Percentiles rank a stretch among this genome's conserved stretches.
phyloP scores from a whole-genome alignment of 768 basidiomycete species.

The Lentinula raphanica region DNA sequence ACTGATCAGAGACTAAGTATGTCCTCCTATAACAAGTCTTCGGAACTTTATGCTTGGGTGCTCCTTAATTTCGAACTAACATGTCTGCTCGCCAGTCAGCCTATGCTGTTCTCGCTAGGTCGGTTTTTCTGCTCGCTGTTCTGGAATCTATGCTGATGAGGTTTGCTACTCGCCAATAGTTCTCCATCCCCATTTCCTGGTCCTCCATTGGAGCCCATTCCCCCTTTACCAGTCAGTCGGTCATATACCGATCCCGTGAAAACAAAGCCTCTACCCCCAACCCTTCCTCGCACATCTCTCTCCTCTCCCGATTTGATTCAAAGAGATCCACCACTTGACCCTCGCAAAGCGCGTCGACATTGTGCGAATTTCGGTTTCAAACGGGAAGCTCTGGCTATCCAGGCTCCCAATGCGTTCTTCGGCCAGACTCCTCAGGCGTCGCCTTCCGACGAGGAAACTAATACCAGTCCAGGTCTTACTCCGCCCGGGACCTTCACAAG shows the following conservation, averaged over 20 bases:
- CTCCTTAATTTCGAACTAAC: not conserved
- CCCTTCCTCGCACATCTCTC: not conserved
- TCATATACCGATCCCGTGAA: not conserved
- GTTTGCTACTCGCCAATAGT: not conserved
- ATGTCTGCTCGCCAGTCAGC: slow-evolving; percentile 6
- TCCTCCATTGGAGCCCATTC: slow-evolving; percentile 4
- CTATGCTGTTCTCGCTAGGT: slow-evolving; percentile 1
- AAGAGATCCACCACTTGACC: slow-evolving; percentile 20
- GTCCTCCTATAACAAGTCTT: not conserved
- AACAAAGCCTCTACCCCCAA: not conserved
- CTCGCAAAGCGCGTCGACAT: slow-evolving; percentile 25
- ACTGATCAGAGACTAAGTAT: not conserved
- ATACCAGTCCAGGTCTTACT: slow-evolving; percentile 22
- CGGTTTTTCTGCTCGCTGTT: not conserved
- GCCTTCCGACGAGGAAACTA: slow-evolving; percentile 11
- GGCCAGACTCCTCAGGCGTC: slow-evolving; percentile 9
- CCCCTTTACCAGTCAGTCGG: slow-evolving; percentile 1
- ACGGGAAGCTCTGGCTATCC: slow-evolving; percentile 6
- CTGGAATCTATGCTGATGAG: not conserved
- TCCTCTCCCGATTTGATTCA: not conserved
- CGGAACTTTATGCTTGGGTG: not conserved
- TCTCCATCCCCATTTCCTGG: not conserved
- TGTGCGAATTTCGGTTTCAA: slow-evolving; percentile 27
- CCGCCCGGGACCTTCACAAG: slow-evolving; percentile 24
- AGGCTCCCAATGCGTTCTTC: not conserved